phyloP scores from a whole-genome alignment of 78 protist genomes.

The Bigelowiella natans region DNA sequence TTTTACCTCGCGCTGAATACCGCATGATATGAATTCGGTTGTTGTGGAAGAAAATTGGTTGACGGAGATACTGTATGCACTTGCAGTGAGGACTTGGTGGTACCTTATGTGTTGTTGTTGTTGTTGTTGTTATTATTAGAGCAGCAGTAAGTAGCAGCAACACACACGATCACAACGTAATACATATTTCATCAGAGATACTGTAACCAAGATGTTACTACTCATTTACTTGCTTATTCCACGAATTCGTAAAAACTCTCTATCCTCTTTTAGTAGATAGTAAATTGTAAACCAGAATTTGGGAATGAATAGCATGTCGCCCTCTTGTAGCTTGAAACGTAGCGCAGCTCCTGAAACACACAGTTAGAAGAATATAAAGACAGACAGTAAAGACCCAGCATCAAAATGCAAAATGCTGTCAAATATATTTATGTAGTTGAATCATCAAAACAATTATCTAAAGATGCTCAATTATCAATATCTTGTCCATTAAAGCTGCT shows the following conservation, averaged over 20 bases:
- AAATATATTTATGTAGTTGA: background rate
- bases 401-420: background rate
- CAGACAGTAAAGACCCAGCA: background rate
- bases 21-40: background rate
- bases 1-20: background rate
- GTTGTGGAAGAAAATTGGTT: background rate
- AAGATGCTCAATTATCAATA: background rate
- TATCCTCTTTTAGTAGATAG: too few relatives aligned
- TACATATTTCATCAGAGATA: too few relatives aligned
- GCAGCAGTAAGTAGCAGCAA: too few relatives aligned
- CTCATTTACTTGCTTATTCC: too few relatives aligned
- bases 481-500: background rate
- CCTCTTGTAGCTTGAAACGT: background rate
- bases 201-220: too few relatives aligned
- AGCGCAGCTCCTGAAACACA: background rate
- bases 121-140: too few relatives aligned
- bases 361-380: background rate
- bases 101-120: too few relatives aligned
- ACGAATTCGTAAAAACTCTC: too few relatives aligned
- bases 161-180: too few relatives aligned
- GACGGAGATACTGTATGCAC: background rate
- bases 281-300: background rate
- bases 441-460: background rate
- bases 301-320: background rate
- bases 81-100: background rate